Conservation (phyloP, 1,284 basidiomycete genomes). For the Sporisorium iseilematis-ciliati region DNA sequence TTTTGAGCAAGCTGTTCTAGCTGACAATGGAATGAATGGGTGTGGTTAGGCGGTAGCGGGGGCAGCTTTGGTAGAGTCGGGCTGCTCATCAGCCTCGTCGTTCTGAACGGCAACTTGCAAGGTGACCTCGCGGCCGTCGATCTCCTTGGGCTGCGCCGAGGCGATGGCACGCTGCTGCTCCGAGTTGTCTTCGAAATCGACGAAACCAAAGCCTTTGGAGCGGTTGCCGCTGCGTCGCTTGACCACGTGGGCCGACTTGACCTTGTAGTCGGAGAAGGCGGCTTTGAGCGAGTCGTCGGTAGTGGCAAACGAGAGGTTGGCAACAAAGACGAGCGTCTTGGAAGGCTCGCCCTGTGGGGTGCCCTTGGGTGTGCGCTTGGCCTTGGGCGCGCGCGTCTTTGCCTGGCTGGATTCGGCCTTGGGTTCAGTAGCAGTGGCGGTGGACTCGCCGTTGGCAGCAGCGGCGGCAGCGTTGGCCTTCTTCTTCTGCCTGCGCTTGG, state of each 20-base stretch:
- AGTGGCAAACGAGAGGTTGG: slow-evolving; percentile 62
- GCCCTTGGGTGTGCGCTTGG: slow-evolving; percentile 51
- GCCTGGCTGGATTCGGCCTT: slow-evolving; percentile 29
- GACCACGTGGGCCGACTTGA: slow-evolving; percentile 60
- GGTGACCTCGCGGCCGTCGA: slow-evolving; percentile 54
- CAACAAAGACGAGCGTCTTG: slow-evolving; percentile 64
- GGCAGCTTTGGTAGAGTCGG: slow-evolving; percentile 19
- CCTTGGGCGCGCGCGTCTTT: slow-evolving; percentile 36
- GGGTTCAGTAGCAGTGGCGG: slow-evolving; percentile 17
- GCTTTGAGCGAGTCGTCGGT: slow-evolving; percentile 60
- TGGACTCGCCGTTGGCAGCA: slow-evolving; percentile 30
- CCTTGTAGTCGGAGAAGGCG: slow-evolving; percentile 55
- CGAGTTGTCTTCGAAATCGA: slow-evolving; percentile 54
- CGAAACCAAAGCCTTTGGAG: slow-evolving; percentile 65
- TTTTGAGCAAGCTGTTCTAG: slow-evolving; percentile 13
- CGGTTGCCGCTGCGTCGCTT: slow-evolving; percentile 51
- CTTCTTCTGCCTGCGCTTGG: slow-evolving; percentile 54
- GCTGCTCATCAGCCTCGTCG: slow-evolving; percentile 26
- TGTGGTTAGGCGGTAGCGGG: slow-evolving; percentile 11
- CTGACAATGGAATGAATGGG: background rate
- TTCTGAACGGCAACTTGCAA: slow-evolving; percentile 58
- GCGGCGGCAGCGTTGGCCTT: slow-evolving; percentile 49
- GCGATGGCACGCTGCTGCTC: slow-evolving; percentile 62
- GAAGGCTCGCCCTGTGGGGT: slow-evolving; percentile 59
- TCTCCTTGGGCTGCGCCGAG: slow-evolving; percentile 47